Conservation (phyloP, 2,329 filamentous ascomycete genomes). For the Blastomyces emzantsi region DNA sequence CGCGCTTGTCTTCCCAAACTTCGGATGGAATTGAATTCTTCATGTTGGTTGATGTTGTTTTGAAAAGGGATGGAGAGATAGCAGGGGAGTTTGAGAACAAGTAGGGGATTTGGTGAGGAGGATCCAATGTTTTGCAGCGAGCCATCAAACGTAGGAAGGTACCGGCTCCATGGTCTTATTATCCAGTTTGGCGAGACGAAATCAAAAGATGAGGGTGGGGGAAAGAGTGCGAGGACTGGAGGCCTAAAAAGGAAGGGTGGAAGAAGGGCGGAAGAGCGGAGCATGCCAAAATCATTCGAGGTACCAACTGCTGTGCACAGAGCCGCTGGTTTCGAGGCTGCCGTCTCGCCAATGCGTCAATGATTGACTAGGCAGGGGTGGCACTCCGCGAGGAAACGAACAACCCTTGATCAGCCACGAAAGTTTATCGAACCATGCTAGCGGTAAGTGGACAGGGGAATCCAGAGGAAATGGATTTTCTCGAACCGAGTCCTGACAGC, state of each 20-base stretch:
- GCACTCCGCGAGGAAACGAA: not conserved
- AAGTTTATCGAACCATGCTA: not conserved
- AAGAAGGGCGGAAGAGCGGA: not conserved
- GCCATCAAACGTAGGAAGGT: not conserved
- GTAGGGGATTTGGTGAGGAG: not conserved
- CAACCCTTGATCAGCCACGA: conserved; percentile 2
- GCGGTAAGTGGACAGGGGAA: conserved; percentile 2
- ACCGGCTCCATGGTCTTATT: not conserved
- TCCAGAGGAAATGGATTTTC: not conserved
- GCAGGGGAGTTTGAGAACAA: not conserved
- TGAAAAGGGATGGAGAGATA: not conserved
- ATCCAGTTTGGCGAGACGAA: not conserved
- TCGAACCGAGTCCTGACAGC: not conserved
- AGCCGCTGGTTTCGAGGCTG: not conserved
- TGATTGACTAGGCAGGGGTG: not conserved
- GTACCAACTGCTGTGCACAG: not conserved
- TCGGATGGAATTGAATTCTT: conserved; percentile 37
- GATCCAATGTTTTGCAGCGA: not conserved
- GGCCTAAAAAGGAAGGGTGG: not conserved
- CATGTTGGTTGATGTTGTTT: conserved; percentile 22
- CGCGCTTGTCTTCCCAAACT: conserved; percentile 38
- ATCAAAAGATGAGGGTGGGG: not conserved
- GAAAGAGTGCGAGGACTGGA: not conserved
- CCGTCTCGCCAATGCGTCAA: conserved; percentile 6
- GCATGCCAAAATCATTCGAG: not conserved